phyloP scores from a whole-genome alignment of 495 filamentous ascomycete species.

The Xylaria intraflava region DNA sequence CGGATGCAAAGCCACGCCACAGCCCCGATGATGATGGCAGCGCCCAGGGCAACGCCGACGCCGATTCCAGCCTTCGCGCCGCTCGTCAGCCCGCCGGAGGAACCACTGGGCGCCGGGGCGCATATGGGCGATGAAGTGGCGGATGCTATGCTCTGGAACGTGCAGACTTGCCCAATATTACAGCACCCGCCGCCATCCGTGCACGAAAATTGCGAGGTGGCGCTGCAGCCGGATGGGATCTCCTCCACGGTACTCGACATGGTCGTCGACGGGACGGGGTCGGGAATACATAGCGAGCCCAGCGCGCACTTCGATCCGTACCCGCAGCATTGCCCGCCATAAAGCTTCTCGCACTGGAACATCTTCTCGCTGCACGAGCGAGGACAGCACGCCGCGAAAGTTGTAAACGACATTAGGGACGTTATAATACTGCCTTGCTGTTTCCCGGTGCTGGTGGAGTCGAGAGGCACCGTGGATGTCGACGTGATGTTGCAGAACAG shows the following conservation, averaged over 20 bases:
- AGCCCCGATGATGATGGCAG: conserved; percentile 29
- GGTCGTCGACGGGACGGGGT: conserved; percentile 17
- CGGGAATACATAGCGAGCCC: conserved; percentile 18
- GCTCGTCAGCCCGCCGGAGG: conserved; percentile 20
- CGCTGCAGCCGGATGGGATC: conserved; percentile 55
- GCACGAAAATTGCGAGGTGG: conserved; percentile 66
- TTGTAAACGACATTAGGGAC: conserved; percentile 1
- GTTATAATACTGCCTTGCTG: conserved; percentile 6
- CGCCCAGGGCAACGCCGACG: conserved; percentile 37
- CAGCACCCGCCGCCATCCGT: conserved; percentile 70
- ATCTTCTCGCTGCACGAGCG: conserved; percentile 32
- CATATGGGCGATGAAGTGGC: conserved; percentile 32
- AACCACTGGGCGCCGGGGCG: conserved; percentile 12
- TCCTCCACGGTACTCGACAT: conserved; percentile 14
- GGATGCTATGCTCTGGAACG: conserved; percentile 43
- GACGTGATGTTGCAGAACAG: conserved; percentile 15
- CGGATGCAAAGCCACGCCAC: conserved; percentile 33
- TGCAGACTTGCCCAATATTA: conserved; percentile 60
- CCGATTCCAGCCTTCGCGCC: conserved; percentile 41
- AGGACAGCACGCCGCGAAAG: conserved; percentile 31
- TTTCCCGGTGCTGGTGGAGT: conserved; percentile 12
- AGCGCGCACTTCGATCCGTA: conserved; percentile 31
- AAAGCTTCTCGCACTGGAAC: conserved; percentile 33
- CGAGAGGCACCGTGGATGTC: conserved; percentile 18
- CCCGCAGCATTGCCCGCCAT: conserved; percentile 41